Base-by-base conservation (phyloP, 1,284 basidiomycete species). In the Grifola frondosa region DNA sequence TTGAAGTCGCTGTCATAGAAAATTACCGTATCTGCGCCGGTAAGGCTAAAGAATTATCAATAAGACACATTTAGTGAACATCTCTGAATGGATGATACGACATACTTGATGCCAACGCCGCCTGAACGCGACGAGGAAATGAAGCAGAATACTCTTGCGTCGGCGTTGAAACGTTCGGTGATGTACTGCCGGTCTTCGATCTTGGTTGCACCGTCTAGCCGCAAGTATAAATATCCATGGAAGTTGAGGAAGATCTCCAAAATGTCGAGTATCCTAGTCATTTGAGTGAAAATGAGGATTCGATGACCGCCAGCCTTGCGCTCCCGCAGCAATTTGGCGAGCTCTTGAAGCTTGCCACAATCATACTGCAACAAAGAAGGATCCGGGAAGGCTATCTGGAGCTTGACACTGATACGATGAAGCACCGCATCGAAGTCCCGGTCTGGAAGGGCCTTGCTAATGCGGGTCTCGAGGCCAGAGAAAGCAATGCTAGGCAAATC, bases 1-100 rank as follows among this genome's bases (percentile, higher is more conserved):
- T 97, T 97, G 76, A 97, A 98, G 65, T 98, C 96, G 43, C 91
- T 91, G 62, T 98, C 95, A 62, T 97, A 97, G 67, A 95, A 96
- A 40, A 97, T 79, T 53, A 98, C 95, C 0, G 93, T 97, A 62
- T 97, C 93, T 13, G 95, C 95, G n/a, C 95, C 95, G 8, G 95
- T 95, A 44, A 95, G 68, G 59, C 88, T 91, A 58, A n/a, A 24
- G 11, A 30, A 16, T 11, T 24, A 9, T 23, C 11, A 35, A 16
- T 19, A 30, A 6, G 22, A 17, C 17, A 35, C 13, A 24, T 30
- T 30, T 39, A 16, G 12, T 12, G 26, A 11, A 40, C 15, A n/a
- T 40, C 10, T 20, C 5, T 42, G 30, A 22, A 28, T 15, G 22
- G 28, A 34, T 7, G 23, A 39, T 26, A 30, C 10, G 3, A 68